These are phyloP conservation scores for Scheffersomyces segobiensis DNA, from an alignment of 1,139 yeast species.

Conservation along the genomic window DNA sequence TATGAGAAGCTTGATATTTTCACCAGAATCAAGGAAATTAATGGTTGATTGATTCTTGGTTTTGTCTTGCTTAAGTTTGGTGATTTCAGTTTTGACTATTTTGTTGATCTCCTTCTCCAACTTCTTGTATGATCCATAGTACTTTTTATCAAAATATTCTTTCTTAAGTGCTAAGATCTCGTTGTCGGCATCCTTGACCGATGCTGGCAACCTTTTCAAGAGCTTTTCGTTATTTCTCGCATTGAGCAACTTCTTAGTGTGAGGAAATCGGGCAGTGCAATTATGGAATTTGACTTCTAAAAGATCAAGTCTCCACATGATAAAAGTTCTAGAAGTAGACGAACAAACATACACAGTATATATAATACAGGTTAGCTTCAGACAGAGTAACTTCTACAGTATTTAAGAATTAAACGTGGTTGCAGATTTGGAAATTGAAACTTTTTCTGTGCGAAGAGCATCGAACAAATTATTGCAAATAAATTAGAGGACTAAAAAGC, in stretches of 20 bases:
- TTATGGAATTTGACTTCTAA: conserved; percentile 49
- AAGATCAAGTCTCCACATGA: conserved; percentile 51
- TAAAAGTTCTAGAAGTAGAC: neutral
- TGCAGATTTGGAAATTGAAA: neutral
- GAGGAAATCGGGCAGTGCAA: conserved; percentile 51
- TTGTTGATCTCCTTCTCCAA: conserved; percentile 37
- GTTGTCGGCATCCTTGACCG: conserved; percentile 40
- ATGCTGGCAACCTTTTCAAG: conserved; percentile 40
- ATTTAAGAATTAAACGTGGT: neutral
- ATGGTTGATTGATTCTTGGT: conserved; percentile 23
- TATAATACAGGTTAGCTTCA: neutral
- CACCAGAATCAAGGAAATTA: conserved; percentile 19
- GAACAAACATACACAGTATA: neutral
- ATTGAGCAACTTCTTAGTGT: conserved; percentile 49
- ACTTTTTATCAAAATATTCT: conserved; percentile 51
- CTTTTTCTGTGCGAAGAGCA: neutral
- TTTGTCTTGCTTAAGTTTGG: conserved; percentile 17
- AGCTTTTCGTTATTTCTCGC: conserved; percentile 50
- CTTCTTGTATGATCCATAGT: conserved; percentile 47
- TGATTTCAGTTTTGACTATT: conserved; percentile 23
- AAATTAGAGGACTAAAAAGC: neutral
- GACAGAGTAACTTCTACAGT: neutral
- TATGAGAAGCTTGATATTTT: conserved; percentile 25
- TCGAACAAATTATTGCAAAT: neutral
- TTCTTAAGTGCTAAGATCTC: conserved; percentile 48